Evolutionary conservation across 164 flowering plant genomes (phyloP).

Genomic region (Vitis labrusca): DNA sequence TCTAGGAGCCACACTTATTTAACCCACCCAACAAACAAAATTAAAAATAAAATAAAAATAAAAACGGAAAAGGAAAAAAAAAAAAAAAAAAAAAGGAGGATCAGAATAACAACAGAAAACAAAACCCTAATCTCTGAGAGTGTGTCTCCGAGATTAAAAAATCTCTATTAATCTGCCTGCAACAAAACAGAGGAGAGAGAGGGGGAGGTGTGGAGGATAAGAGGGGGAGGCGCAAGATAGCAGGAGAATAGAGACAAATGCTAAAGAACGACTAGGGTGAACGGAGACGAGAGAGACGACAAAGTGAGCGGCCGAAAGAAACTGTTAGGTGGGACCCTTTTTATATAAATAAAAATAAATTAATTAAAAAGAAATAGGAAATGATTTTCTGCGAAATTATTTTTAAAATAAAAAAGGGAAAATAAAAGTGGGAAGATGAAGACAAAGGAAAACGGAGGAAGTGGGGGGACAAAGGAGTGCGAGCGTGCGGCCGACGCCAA

Average conservation of each 20-base stretch:
- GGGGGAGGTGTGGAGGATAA: conserved; percentile 24
- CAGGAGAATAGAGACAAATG: too few relatives aligned
- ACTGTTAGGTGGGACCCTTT: conserved; percentile 26
- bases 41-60: too few relatives aligned
- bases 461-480: conserved; percentile 7
- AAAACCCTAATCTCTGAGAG: not conserved
- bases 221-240: conserved; percentile 18
- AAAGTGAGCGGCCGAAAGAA: conserved; percentile 26
- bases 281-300: conserved; percentile 20
- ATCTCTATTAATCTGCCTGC: conserved; percentile 3
- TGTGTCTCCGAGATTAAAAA: too few relatives aligned
- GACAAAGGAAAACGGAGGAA: not conserved
- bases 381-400: not conserved
- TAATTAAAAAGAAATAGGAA: too few relatives aligned
- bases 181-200: conserved; percentile 15
- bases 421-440: too few relatives aligned
- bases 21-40: not conserved
- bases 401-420: conserved; percentile 4
- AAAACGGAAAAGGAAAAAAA: too few relatives aligned
- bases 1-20: not conserved
- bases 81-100: too few relatives aligned
- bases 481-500: conserved; percentile 21
- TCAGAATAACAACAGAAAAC: not conserved
- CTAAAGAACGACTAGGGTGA: conserved; percentile 10
- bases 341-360: not conserved